Percentiles rank a stretch among this genome's conserved stretches.
These are phyloP conservation scores for Tritrichomonas musculus DNA, from an alignment of 208 protist species.

Conservation along the genomic window DNA sequence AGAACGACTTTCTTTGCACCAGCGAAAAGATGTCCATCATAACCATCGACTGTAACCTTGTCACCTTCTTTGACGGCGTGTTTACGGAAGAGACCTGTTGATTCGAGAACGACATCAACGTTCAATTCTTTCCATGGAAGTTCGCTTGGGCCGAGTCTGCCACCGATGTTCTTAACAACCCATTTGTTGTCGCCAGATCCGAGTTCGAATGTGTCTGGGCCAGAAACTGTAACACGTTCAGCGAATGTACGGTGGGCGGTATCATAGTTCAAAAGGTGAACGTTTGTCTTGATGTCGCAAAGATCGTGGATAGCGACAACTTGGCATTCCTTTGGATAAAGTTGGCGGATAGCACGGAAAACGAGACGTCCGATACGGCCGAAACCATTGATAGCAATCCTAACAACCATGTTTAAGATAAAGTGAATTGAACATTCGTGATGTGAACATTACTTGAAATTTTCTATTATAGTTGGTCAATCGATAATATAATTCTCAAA, in stretches of 20 bases:
- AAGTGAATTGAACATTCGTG: no score
- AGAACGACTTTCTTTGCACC: slow-evolving; percentile 97
- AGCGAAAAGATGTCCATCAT: slow-evolving; percentile 36
- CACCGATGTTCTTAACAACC: slow-evolving; percentile 24
- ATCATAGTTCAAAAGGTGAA: slow-evolving; percentile 62
- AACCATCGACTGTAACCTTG: slow-evolving; percentile 50
- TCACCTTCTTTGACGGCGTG: slow-evolving; percentile 77
- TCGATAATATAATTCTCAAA: no score
- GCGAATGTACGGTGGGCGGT: slow-evolving; percentile 56
- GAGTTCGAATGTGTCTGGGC: not conserved
- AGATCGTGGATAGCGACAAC: slow-evolving; percentile 63
- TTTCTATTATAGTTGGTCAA: no score
- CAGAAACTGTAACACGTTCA: slow-evolving; percentile 45
- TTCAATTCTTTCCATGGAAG: slow-evolving; percentile 80
- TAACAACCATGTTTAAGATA: slow-evolving; percentile 40
- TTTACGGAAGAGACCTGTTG: slow-evolving; percentile 91
- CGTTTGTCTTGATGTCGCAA: slow-evolving; percentile 43
- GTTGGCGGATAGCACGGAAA: slow-evolving; percentile 45
- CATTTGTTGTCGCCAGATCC: not conserved
- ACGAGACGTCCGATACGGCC: slow-evolving; percentile 63
- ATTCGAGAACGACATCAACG: slow-evolving; percentile 93
- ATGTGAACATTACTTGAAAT: no score
- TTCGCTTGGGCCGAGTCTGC: slow-evolving; percentile 60
- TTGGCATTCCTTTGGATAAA: slow-evolving; percentile 38
- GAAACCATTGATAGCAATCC: slow-evolving; percentile 65